Conservation (phyloP, 257 asterid genomes). For the Knoxia roxburghii region DNA sequence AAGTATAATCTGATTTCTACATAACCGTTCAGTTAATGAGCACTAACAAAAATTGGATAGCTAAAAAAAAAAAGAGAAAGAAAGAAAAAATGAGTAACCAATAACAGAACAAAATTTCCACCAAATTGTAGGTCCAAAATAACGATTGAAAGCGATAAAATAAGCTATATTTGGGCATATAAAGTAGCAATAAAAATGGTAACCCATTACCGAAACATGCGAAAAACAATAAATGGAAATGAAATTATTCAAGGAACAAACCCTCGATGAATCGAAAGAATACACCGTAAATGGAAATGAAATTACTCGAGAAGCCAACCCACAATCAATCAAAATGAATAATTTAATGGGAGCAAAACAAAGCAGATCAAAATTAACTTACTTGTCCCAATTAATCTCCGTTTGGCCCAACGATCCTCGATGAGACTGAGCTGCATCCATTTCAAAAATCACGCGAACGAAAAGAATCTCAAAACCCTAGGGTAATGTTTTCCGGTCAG, state of each 20-base stretch:
- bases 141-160: no score
- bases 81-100: neutral
- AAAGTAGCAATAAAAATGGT: neutral
- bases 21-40: neutral
- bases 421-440: conserved; percentile 45
- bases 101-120: neutral
- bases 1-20: neutral
- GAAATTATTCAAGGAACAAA: neutral
- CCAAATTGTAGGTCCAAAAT: neutral
- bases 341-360: neutral
- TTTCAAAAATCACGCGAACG: conserved; percentile 4
- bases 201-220: neutral
- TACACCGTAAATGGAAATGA: no score
- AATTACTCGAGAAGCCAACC: no score
- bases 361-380: conserved; percentile 25
- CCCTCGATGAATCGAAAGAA: neutral
- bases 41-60: neutral
- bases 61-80: no score
- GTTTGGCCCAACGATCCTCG: conserved; percentile 43
- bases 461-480: conserved; percentile 12
- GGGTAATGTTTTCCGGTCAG: neutral
- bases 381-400: conserved; percentile 91
- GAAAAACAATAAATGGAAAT: neutral
- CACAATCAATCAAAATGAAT: neutral
- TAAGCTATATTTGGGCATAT: no score